phyloP scores from a whole-genome alignment of 2,329 filamentous ascomycete species.

The Samsoniella hepiali region DNA sequence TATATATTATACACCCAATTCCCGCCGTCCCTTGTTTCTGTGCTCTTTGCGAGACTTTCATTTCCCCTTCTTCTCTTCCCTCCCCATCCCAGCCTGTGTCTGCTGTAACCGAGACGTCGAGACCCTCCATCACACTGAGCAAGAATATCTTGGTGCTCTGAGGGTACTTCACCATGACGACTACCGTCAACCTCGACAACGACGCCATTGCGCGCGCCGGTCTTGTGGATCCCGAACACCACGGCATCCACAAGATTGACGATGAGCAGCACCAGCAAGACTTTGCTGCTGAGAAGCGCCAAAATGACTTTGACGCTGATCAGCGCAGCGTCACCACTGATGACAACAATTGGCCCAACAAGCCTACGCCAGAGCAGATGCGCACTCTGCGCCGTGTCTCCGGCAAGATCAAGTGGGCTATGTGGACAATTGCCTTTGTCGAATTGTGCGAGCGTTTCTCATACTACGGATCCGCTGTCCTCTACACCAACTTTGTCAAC shows the following conservation, averaged over 20 bases:
- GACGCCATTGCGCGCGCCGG: constrained; percentile 36
- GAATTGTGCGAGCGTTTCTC: constrained; percentile 75
- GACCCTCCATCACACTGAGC: background rate
- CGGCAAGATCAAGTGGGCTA: constrained; percentile 60
- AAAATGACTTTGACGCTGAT: constrained; percentile 20
- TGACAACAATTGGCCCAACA: constrained; percentile 34
- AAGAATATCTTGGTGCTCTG: constrained; percentile 3
- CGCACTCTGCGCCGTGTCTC: constrained; percentile 60
- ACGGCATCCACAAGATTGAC: constrained; percentile 27
- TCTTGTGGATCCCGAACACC: constrained; percentile 36
- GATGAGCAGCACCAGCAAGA: constrained; percentile 26
- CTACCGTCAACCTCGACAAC: constrained; percentile 33
- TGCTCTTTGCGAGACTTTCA: background rate
- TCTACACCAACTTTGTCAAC: constrained; percentile 67
- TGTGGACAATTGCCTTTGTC: constrained; percentile 68
- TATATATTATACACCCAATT: constrained; percentile 8
- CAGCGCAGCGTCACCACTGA: constrained; percentile 28
- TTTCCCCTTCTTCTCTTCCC: background rate
- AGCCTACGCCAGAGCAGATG: constrained; percentile 61
- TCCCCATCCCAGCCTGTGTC: background rate
- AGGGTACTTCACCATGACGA: constrained; percentile 31
- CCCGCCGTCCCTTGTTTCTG: background rate
- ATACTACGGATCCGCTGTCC: constrained; percentile 68
- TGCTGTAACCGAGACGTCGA: background rate
- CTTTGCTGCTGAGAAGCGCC: constrained; percentile 27